Evolutionary conservation across 768 basidiomycete species (phyloP).

Genomic region (Termitomyces sp.): DNA sequence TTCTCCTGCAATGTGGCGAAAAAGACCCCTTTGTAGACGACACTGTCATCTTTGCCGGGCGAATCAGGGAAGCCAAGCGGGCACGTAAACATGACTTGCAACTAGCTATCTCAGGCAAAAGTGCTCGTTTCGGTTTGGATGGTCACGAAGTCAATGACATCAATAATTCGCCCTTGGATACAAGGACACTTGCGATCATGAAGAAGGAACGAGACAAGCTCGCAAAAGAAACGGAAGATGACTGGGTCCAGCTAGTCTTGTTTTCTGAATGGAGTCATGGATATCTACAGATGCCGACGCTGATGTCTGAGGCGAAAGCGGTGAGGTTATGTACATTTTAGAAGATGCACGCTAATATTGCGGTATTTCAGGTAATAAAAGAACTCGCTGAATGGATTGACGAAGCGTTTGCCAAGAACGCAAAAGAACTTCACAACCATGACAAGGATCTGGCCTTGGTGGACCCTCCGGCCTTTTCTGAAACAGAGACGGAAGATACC

Average conservation of each 20-base stretch:
- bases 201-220: constrained; percentile 57
- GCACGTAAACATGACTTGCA: constrained; percentile 73
- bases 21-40: constrained; percentile 95
- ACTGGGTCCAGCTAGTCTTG: constrained; percentile 92
- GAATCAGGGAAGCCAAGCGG: constrained; percentile 92
- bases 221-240: constrained; percentile 71
- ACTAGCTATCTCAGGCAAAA: constrained; percentile 50
- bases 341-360: neutral
- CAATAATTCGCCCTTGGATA: constrained; percentile 24
- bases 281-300: constrained; percentile 88
- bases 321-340: constrained; percentile 24
- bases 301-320: constrained; percentile 78
- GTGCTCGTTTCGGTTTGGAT: constrained; percentile 55
- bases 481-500: constrained; percentile 65
- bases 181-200: constrained; percentile 32
- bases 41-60: constrained; percentile 93
- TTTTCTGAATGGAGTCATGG: constrained; percentile 98
- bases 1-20: constrained; percentile 93
- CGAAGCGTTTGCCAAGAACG: constrained; percentile 42
- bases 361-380: constrained; percentile 45
- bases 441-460: neutral
- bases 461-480: constrained; percentile 25
- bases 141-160: constrained; percentile 50
- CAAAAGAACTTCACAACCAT: constrained; percentile 7
- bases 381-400: constrained; percentile 92